phyloP scores from a whole-genome alignment of 2,329 filamentous ascomycete genomes.

The Nothomitra cinnamomea region DNA sequence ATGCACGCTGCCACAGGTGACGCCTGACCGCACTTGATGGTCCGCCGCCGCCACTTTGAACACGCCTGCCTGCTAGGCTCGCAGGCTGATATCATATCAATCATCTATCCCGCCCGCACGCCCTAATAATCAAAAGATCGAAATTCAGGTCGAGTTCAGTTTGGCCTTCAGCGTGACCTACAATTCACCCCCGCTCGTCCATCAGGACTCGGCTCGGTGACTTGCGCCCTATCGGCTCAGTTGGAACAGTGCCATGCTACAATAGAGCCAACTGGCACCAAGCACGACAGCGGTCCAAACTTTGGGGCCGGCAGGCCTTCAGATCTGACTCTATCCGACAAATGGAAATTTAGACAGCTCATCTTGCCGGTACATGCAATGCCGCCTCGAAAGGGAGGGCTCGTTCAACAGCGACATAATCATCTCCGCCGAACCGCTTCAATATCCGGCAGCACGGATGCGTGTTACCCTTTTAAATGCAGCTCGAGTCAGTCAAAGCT shows the following conservation, averaged over 20 bases:
- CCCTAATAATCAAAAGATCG: conserved; percentile 1
- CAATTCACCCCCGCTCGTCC: background rate
- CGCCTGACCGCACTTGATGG: background rate
- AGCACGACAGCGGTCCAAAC: background rate
- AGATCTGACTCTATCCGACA: background rate
- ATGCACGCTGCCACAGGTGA: background rate
- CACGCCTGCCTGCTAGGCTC: background rate
- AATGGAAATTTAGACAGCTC: background rate
- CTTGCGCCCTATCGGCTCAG: background rate
- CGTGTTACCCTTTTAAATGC: no score
- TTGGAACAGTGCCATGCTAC: background rate
- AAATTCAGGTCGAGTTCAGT: background rate
- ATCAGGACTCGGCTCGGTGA: background rate
- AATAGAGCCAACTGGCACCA: conserved; percentile 1
- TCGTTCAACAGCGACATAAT: no score
- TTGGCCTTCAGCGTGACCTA: background rate
- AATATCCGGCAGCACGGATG: no score
- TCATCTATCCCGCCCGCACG: background rate
- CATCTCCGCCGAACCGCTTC: no score
- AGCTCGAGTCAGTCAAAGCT: no score
- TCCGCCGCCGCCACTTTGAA: background rate
- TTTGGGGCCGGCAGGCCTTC: background rate
- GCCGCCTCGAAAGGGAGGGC: no score
- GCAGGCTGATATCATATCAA: background rate
- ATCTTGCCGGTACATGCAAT: no score